Evolutionary conservation across 345 rosid genomes (phyloP).

Genomic region (Firmiana major): DNA sequence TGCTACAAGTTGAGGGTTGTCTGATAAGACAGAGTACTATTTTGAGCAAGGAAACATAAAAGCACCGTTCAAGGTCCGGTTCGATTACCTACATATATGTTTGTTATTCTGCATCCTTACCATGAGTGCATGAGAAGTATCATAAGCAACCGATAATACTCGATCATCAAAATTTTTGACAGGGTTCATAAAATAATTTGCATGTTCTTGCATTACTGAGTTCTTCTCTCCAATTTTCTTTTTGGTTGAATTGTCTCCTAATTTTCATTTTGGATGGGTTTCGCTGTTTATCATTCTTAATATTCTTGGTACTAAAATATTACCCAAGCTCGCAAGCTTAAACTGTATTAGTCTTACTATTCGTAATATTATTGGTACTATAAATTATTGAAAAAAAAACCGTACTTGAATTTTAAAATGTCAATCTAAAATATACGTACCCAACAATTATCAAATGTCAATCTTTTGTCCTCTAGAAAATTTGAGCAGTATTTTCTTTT

Average conservation of each 20-base stretch:
- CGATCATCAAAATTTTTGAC: not conserved
- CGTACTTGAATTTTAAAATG: too few relatives aligned
- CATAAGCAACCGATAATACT: not conserved
- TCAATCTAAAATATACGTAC: too few relatives aligned
- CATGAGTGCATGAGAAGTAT: not conserved
- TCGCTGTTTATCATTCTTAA: not conserved
- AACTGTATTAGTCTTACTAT: too few relatives aligned
- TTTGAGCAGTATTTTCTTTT: too few relatives aligned
- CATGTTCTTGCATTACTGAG: not conserved
- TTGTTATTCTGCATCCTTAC: not conserved
- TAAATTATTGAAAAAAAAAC: too few relatives aligned
- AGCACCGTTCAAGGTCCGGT: not conserved
- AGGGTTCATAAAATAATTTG: constrained; percentile 14
- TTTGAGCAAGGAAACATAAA: not conserved
- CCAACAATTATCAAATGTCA: too few relatives aligned
- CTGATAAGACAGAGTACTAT: not conserved
- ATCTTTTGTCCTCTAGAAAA: too few relatives aligned
- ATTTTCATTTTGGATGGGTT: not conserved
- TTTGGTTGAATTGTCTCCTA: not conserved
- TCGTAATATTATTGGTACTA: too few relatives aligned
- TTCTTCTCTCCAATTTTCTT: not conserved
- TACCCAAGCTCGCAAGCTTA: too few relatives aligned
- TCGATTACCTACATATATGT: constrained; percentile 1
- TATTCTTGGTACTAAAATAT: too few relatives aligned
- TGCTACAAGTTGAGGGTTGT: not conserved